Evolutionary conservation across 202 grass and related monocot species (phyloP).

Genomic region (Eragrostis tef): DNA sequence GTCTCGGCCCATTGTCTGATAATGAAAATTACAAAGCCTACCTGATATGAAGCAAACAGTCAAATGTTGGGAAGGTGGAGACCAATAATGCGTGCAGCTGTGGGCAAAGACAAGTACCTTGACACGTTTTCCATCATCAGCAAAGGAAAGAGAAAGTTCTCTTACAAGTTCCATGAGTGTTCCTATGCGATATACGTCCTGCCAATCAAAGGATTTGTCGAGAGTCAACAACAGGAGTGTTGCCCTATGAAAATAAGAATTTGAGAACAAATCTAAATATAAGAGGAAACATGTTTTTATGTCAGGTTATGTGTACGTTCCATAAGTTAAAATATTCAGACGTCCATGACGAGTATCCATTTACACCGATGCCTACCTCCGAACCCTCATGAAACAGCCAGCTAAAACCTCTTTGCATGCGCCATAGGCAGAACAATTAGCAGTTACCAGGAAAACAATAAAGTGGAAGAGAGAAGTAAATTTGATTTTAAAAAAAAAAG

Average conservation of each 20-base stretch:
- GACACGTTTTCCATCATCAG: conserved; percentile 88
- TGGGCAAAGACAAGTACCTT: conserved; percentile 62
- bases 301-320: not conserved
- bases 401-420: conserved; percentile 6
- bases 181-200: conserved; percentile 98
- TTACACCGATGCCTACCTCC: not conserved
- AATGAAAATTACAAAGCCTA: conserved; percentile 44
- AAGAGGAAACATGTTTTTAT: not conserved
- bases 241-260: conserved; percentile 34
- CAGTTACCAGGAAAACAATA: not conserved
- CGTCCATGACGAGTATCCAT: not conserved
- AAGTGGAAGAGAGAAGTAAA: not conserved
- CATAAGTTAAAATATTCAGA: not conserved
- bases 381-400: conserved; percentile 14
- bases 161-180: conserved; percentile 97
- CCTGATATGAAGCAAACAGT: conserved; percentile 56
- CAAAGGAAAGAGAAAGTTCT: conserved; percentile 89
- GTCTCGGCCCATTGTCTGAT: conserved; percentile 90
- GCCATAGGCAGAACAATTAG: not conserved
- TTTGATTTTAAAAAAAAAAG: not conserved
- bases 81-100: conserved; percentile 2
- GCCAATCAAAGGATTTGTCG: conserved; percentile 35
- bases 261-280: conserved; percentile 7
- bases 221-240: conserved; percentile 16
- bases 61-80: not conserved